Evolutionary conservation across 1,284 basidiomycete species (phyloP), one percentile per base, ranked within the genome.

Genomic region (Thecaphora frezii): DNA sequence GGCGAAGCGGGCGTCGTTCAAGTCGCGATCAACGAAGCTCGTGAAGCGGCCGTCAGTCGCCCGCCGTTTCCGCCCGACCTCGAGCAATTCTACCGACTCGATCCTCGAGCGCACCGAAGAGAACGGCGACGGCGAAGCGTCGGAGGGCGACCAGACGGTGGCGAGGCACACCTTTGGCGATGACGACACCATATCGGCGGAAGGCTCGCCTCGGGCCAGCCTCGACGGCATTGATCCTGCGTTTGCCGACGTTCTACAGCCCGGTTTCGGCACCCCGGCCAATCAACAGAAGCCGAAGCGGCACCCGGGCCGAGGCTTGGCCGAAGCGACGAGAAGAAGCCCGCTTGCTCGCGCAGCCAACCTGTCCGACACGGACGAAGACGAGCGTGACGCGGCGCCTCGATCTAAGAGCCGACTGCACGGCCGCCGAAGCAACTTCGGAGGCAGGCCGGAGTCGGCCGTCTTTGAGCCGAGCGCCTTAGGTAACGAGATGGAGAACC

Each of bases 221-320:
- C 54, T 71, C 25, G 69, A 71, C 19, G 69, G 69, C 43, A 66
- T 69, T 54, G 69, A 71, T 50, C 66, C 69, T 48, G 66, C 66
- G 13, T 71, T 71, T 55, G 65, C 63, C 46, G 64, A 71, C 41
- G 41, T 59, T 30, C 36, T 39, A 14, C 26, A 40, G 22, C 26
- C 36, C 21, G n/a, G 37, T 14, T 53, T 24, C 12, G 43, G 39
- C 24, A 39, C 44, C 23, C 23, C 24, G 33, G n/a, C 37, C 45
- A 40, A 19, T 22, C 24, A 44, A 13, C 26, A 14, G 16, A 49
- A 44, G 47, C 12, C 33, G 8, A 36, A 14, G 33, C 33, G 33
- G 8, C 39, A 41, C 19, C 9, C n/a, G 19, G 39, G 39, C n/a
- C 9, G 39, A 16, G 19, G 5, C 4, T 21, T 21, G 5, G 10